Base-by-base conservation (phyloP, 371 early-diverging fungal genomes). In the Chytridium lagenaria region DNA sequence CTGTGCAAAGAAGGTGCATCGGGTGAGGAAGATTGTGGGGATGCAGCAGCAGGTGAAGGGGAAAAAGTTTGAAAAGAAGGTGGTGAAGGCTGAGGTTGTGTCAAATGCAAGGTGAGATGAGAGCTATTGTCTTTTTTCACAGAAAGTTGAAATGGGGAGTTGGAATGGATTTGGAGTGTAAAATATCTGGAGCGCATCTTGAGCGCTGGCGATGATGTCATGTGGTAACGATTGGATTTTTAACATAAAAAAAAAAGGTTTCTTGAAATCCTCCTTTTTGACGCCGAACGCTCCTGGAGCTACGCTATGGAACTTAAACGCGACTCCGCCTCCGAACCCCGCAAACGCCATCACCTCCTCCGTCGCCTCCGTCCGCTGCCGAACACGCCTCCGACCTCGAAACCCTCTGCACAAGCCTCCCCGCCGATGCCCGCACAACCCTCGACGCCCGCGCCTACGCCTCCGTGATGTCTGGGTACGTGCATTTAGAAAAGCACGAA, bases 201-300 rank as follows among this genome's bases (percentile, higher is more conserved):
- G 3, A 19, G 12, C 36, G 7, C 22, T 15, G 7, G 16, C 19
- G 22, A 16, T 44, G 10, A 22, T 44, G n/a, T n/a, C n/a, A n/a
- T n/a, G n/a, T n/a, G n/a, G n/a, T n/a, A n/a, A n/a, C n/a, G n/a
- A n/a, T n/a, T n/a, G n/a, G n/a, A n/a, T n/a, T n/a, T n/a, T n/a
- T n/a, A n/a, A n/a, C n/a, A n/a, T n/a, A n/a, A n/a, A n/a, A n/a
- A n/a, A n/a, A n/a, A n/a, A n/a, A 37, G 67, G 67, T 44, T 19
- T 15, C 82, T 92, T 33, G 86, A 90, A 26, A 74, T 92, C 19
- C 77, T 83, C 50, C 80, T 92, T 19, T 92, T 89, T 75, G 88
- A 90, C 69, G 82, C 88, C 2, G 94, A 93, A 72, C 87, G 93
- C n/a, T 87, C 88, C 15, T 93, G 93, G 94, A 86, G 90, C 34